These are phyloP conservation scores for Sarocladium brachiariae DNA, from an alignment of 2,329 filamentous ascomycete genomes.

Conservation along the genomic window DNA sequence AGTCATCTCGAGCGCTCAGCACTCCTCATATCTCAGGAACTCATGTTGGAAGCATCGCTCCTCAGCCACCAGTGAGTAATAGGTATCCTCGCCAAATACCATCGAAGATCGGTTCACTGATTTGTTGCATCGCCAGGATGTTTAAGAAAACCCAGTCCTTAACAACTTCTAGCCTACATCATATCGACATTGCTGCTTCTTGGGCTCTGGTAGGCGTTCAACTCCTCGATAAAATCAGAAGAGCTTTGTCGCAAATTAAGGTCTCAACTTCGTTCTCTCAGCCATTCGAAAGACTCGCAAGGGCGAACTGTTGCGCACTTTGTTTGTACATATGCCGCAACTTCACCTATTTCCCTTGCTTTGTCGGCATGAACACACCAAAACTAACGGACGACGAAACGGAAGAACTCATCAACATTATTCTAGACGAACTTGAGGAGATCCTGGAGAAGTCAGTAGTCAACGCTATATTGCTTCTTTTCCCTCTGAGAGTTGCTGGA, in stretches of 20 bases:
- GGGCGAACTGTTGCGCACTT: slow-evolving; percentile 14
- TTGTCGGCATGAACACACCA: slow-evolving; percentile 13
- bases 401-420: neutral
- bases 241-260: neutral
- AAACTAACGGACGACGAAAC: slow-evolving; percentile 2
- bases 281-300: slow-evolving; percentile 10
- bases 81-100: neutral
- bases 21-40: neutral
- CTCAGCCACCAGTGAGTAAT: slow-evolving; percentile 17
- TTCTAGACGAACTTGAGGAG: neutral
- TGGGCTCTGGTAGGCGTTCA: neutral
- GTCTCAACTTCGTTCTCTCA: neutral
- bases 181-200: neutral
- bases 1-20: neutral
- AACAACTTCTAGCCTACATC: neutral
- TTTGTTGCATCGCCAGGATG: neutral
- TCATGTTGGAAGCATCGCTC: slow-evolving; percentile 14
- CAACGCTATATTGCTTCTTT: slow-evolving; percentile 14
- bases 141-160: neutral
- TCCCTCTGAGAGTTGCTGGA: slow-evolving; percentile 20
- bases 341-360: slow-evolving; percentile 18
- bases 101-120: neutral
- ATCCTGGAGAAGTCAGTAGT: slow-evolving; percentile 11
- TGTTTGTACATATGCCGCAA: slow-evolving; percentile 17
- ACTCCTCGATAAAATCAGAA: neutral